Percentiles rank a stretch among this genome's conserved stretches.
Evolutionary conservation across 805 yeast species (phyloP).

Genomic region (Allodekkera sacchari): DNA sequence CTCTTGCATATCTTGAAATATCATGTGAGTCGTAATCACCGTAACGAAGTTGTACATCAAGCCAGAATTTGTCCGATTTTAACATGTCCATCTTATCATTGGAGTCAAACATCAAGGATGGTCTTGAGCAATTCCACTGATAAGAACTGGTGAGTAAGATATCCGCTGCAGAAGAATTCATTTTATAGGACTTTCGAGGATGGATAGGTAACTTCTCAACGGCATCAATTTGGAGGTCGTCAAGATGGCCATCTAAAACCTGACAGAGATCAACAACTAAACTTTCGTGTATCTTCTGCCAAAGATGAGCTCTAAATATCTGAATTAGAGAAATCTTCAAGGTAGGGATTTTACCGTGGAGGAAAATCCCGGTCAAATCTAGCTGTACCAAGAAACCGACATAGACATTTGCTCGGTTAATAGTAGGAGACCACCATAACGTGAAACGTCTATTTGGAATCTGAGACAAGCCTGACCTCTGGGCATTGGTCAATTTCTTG

Average conservation of each 20-base stretch:
- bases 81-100: constrained; percentile 46
- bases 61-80: constrained; percentile 71
- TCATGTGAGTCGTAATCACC: constrained; percentile 99
- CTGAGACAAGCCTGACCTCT: constrained; percentile 92
- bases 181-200: constrained; percentile 93
- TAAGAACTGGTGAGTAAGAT: constrained; percentile 65
- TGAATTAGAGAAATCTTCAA: constrained; percentile 91
- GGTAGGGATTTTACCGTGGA: constrained; percentile 98
- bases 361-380: constrained; percentile 91
- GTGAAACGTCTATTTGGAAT: constrained; percentile 97
- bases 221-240: constrained; percentile 69
- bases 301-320: constrained; percentile 92
- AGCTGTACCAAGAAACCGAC: constrained; percentile 95
- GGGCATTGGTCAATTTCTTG: constrained; percentile 94
- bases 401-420: constrained; percentile 94
- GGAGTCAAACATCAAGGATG: constrained; percentile 69
- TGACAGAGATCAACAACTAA: constrained; percentile 90
- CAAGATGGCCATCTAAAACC: constrained; percentile 80
- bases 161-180: constrained; percentile 95
- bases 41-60: constrained; percentile 89
- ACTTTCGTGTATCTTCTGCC: constrained; percentile 98
- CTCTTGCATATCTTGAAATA: constrained; percentile 85
- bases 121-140: constrained; percentile 77
- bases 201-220: constrained; percentile 91
- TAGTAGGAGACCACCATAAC: constrained; percentile 99